These are phyloP conservation scores for Cutaneotrichosporon cutaneum DNA, from an alignment of 1,284 basidiomycete species.

Conservation along the genomic window DNA sequence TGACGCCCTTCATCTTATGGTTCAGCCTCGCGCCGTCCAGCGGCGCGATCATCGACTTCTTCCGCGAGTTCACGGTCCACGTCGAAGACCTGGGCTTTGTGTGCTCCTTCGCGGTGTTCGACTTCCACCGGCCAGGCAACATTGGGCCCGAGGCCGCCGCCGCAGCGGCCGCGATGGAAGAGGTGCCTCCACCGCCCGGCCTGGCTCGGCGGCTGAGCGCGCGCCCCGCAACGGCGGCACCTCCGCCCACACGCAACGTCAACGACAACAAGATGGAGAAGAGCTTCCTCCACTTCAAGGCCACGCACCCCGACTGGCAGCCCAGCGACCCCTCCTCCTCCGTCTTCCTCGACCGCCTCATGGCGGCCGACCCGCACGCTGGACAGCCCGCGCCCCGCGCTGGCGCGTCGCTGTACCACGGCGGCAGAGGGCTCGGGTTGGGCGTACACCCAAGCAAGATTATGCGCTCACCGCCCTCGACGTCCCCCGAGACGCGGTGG, in stretches of 20 bases:
- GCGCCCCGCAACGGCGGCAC: neutral
- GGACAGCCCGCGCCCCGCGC: neutral
- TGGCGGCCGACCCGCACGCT: slow-evolving; percentile 54
- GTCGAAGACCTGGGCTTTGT: slow-evolving; percentile 95
- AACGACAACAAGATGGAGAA: slow-evolving; percentile 98
- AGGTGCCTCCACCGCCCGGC: neutral
- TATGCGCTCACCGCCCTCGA: neutral
- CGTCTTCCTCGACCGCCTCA: slow-evolving; percentile 77
- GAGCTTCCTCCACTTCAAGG: slow-evolving; percentile 93
- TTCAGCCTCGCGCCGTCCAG: slow-evolving; percentile 85
- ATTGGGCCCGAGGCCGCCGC: slow-evolving; percentile 61
- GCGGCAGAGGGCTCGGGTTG: slow-evolving; percentile 17
- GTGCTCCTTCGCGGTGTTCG: slow-evolving; percentile 97
- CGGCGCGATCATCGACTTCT: slow-evolving; percentile 88
- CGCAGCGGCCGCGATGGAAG: neutral
- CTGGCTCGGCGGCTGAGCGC: neutral
- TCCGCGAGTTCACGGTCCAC: slow-evolving; percentile 93
- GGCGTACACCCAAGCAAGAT: slow-evolving; percentile 4
- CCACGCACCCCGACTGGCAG: slow-evolving; percentile 91
- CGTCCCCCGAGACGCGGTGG: slow-evolving; percentile 3
- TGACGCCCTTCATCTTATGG: slow-evolving; percentile 93
- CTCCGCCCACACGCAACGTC: neutral
- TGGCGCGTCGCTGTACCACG: slow-evolving; percentile 22
- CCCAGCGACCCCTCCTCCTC: slow-evolving; percentile 82
- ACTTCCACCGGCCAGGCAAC: slow-evolving; percentile 88